Base-by-base conservation (phyloP, 148 eudicot genomes). In the Amaranthus hypochondriacus region DNA sequence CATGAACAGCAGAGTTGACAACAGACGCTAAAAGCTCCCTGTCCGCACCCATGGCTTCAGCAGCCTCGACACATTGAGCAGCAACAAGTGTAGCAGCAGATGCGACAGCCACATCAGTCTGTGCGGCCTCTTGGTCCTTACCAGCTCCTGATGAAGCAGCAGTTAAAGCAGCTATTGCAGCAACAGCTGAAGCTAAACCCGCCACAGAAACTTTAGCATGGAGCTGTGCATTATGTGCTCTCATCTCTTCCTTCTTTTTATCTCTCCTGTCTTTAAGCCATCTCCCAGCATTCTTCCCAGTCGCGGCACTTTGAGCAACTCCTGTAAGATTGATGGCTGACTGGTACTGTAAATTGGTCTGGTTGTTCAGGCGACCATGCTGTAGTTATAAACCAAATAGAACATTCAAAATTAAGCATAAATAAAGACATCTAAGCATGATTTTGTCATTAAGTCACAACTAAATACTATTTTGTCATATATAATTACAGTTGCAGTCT, bases 51-150 rank as follows among this genome's bases (percentile, higher is more conserved):
- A 92, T 83, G 5, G 86, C 86, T 80, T 94, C 98, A 7, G 98
- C 98, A 0, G 97, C 93, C 68, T 94, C 98, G 0, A 94, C 97
- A 65, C 98, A 94, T 61, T 94, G 98, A 57, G 98, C 93, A 4
- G 98, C 98, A 50, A 94, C 93, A 76, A 94, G 79, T 2, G 97
- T 88, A 49, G 98, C 97, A 14, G 98, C 98, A 57, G 98, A 89
- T 2, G 98, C 97, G 65, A 94, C 88, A 0, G 97, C 98, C 97
- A 88, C 87, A 67, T 92, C 93, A 3, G 92, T 90, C 79, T 84
- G 87, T 0, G 97, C 89, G 79, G 83, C 83, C 51, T 85, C 84
- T 73, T 84, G 90, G 28, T 93, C 98, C 76, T 91, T 93, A 48
- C 87, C 71, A 1, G 82, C 65, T 7, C 86, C 87, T 4, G 98